Evolutionary conservation across 352 stramenopile genomes (phyloP).

Genomic region (Phytophthora rubi): DNA sequence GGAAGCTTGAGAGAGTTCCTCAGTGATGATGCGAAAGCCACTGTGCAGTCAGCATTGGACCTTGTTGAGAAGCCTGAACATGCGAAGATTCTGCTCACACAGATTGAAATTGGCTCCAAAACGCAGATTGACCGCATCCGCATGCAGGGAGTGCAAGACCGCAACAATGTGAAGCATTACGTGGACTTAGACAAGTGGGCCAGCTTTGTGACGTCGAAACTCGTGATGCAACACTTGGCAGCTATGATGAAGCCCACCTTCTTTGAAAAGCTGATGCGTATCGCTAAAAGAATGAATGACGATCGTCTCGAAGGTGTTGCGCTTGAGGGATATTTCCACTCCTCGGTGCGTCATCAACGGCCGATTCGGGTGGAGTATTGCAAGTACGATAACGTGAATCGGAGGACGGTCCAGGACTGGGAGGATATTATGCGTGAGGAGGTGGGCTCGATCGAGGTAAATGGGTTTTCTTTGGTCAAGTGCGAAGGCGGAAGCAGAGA

Average conservation of each 20-base stretch:
- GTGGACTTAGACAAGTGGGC: no score
- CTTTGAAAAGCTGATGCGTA: conserved; percentile 5
- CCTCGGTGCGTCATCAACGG: conserved; percentile 6
- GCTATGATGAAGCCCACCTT: background rate
- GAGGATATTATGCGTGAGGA: no score
- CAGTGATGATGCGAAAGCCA: no score
- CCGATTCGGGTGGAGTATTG: no score
- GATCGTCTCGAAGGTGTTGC: conserved; percentile 20
- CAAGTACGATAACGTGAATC: conserved; percentile 16
- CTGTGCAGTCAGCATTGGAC: background rate
- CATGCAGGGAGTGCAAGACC: background rate
- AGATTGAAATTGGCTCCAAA: background rate
- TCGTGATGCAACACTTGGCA: background rate
- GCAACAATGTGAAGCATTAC: background rate
- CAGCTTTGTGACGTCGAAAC: conserved; percentile 9
- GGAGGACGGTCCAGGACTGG: background rate
- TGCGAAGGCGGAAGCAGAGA: conserved; percentile 1
- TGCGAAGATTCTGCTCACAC: no score
- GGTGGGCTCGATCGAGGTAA: no score
- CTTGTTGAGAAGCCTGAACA: background rate
- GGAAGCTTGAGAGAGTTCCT: conserved; percentile 14
- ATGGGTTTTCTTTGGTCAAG: background rate
- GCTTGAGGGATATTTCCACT: conserved; percentile 17
- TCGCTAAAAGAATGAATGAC: conserved; percentile 18
- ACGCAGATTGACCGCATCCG: conserved; percentile 1